phyloP scores from a whole-genome alignment of 768 basidiomycete genomes.

The Nevesoporus exiguus region DNA sequence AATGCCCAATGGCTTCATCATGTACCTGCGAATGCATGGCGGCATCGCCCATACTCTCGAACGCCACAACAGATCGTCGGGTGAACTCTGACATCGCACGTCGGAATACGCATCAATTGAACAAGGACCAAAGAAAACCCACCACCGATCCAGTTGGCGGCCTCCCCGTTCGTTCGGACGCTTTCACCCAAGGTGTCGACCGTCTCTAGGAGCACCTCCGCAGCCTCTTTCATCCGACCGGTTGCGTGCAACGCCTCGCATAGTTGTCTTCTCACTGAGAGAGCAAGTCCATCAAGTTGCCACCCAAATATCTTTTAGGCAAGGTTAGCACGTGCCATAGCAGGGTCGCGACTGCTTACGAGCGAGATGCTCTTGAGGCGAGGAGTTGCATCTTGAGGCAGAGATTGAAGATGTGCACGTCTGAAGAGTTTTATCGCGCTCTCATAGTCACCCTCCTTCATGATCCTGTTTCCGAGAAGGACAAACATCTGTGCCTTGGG shows the following conservation, averaged over 20 bases:
- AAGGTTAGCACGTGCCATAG: background rate
- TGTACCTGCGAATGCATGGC: constrained; percentile 3
- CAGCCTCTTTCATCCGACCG: constrained; percentile 11
- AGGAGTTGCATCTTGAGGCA: background rate
- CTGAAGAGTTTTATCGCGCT: constrained; percentile 11
- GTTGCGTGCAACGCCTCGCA: constrained; percentile 13
- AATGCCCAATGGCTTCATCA: constrained; percentile 14
- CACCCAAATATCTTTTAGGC: constrained; percentile 15
- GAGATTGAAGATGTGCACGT: background rate
- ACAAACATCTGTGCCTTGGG: constrained; percentile 14
- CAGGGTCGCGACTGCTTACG: background rate
- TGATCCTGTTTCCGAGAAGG: constrained; percentile 7
- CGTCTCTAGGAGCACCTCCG: constrained; percentile 8
- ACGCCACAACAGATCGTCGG: background rate
- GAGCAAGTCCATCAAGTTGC: constrained; percentile 7
- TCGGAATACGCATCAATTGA: background rate
- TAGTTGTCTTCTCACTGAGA: constrained; percentile 5
- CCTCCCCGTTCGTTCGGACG: background rate
- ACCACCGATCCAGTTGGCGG: constrained; percentile 6
- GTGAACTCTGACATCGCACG: constrained; percentile 3
- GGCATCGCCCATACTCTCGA: constrained; percentile 13
- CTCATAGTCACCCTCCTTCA: constrained; percentile 11
- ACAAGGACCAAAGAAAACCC: background rate
- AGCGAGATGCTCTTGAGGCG: constrained; percentile 13
- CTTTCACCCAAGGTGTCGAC: constrained; percentile 2